Evolutionary conservation across 2,329 filamentous ascomycete species (phyloP), one percentile per base, ranked within the genome.

Genomic region (Cylindrodendrum hubeiense): DNA sequence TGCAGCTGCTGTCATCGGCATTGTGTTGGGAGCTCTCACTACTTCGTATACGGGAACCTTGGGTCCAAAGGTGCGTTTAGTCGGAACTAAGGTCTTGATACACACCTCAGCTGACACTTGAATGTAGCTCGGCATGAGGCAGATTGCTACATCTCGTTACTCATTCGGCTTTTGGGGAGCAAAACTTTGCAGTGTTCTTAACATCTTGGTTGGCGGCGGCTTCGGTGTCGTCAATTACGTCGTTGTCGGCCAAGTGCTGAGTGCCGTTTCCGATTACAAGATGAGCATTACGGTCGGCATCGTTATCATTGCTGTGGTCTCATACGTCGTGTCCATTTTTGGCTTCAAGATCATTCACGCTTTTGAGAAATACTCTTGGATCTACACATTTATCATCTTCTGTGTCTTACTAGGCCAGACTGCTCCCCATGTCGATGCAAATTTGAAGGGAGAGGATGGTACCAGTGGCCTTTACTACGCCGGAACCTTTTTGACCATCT

Each of bases 151-250:
- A 8, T 63, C 63, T 22, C 56, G 66, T 12, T 68, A 66, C 37
- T 67, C 68, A 1, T 59, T 72, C 43, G 70, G 70, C 4, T 63
- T 69, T 26, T 72, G 70, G 70, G 68, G 70, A 39, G 69, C 70
- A 22, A 69, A 67, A 33, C 53, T 72, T 5, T 70, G 68, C n/a
- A 67, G 67, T 28, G 39, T 69, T 2, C 63, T 72, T 13, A 72
- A 72, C 58, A 62, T 72, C 43, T 59, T 72, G n/a, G 65, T 71
- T 8, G 67, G 68, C 33, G 66, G 68, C 3, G 70, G 70, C 22
- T 71, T 69, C 33, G 68, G 58, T 10, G 63, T 63, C n/a, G 66
- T 72, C 61, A 67, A 66, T 19, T 66, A 65, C 24, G 65, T 72
- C 30, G 61, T 72, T 5, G 68, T 64, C 19, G 70, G 70, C 12